These are phyloP conservation scores for Gentiana macrophylla DNA, from an alignment of 257 asterid species.

Conservation along the genomic window DNA sequence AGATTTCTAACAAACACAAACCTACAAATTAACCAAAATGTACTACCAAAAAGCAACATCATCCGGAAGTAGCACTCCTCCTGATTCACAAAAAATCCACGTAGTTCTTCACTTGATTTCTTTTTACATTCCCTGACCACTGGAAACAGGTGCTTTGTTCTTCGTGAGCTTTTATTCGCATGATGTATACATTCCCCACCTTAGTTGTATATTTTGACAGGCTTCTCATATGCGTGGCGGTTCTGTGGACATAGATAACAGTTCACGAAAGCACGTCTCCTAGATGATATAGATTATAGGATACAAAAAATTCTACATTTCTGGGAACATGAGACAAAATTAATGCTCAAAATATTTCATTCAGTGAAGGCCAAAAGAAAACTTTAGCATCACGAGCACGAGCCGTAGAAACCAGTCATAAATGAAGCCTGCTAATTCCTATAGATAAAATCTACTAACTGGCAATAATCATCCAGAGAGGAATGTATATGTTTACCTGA, in stretches of 20 bases:
- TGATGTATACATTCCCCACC: not conserved
- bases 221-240: not conserved
- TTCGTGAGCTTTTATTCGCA: conserved; percentile 3
- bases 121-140: conserved; percentile 9
- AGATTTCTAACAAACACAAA: conserved; percentile 2
- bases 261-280: not conserved
- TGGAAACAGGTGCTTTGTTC: not conserved
- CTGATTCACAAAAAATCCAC: no score
- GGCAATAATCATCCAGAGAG: no score
- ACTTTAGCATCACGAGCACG: not conserved
- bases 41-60: no score
- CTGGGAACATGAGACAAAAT: no score
- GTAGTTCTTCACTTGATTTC: not conserved
- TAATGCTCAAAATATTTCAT: no score
- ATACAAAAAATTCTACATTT: not conserved
- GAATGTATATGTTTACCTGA: conserved; percentile 38
- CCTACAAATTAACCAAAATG: not conserved
- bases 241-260: no score
- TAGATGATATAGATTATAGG: not conserved
- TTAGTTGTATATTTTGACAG: not conserved
- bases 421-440: no score
- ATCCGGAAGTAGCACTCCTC: no score
- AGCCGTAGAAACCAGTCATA: no score
- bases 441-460: no score
- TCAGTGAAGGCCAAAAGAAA: not conserved